Conservation (phyloP, 306 rosid genomes). For the Leucaena leucocephala region DNA sequence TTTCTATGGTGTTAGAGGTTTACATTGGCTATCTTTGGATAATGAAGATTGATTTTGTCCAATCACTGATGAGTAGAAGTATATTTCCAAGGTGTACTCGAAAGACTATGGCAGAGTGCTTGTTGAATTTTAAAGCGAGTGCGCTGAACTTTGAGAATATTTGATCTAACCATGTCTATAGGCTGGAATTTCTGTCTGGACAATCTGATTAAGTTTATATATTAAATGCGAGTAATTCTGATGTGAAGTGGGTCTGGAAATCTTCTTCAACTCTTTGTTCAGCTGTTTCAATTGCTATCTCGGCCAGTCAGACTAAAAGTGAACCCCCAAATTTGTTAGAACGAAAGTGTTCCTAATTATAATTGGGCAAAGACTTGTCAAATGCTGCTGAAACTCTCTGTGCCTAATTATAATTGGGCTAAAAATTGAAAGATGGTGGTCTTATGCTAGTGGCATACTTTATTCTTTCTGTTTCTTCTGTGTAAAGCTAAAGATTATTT, state of each 20-base stretch:
- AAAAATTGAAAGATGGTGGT: too few relatives aligned
- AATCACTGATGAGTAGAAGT: neutral
- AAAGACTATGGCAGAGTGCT: neutral
- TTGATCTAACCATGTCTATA: neutral
- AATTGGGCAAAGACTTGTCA: neutral
- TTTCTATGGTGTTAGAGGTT: neutral
- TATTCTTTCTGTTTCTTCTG: neutral
- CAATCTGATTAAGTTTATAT: neutral
- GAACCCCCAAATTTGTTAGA: neutral
- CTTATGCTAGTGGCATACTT: neutral
- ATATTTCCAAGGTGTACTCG: neutral
- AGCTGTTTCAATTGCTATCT: neutral
- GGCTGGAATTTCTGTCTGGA: neutral
- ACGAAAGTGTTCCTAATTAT: too few relatives aligned
- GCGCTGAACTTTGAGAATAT: neutral
- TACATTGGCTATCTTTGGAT: neutral
- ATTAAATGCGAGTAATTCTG: slow-evolving; percentile 3
- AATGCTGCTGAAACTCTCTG: neutral
- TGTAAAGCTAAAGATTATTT: neutral
- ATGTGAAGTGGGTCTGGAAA: neutral
- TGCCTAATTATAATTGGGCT: too few relatives aligned
- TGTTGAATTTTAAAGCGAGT: neutral
- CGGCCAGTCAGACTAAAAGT: neutral
- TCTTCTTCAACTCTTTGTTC: neutral
- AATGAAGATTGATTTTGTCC: neutral